Conservation (phyloP, 169 alveolate genomes). For the Babesia sp. region DNA sequence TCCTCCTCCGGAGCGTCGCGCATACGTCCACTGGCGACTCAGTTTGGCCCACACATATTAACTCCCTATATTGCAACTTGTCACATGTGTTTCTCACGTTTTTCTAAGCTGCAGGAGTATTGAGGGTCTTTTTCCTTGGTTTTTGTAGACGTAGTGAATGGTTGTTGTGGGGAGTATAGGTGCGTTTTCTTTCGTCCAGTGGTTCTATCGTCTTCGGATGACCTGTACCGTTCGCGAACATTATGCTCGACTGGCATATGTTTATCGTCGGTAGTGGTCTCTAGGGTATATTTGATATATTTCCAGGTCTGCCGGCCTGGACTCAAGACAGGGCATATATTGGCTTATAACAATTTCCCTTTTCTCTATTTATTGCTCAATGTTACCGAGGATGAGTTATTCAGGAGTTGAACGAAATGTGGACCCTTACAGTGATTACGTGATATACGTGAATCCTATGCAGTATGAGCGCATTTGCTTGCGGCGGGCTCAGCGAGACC, state of each 20-base stretch:
- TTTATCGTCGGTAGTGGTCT: neutral
- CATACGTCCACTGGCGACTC: no score
- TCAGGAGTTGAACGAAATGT: neutral
- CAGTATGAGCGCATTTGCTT: conserved; percentile 55
- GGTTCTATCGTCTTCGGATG: neutral
- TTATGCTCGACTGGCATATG: neutral
- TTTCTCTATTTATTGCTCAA: neutral
- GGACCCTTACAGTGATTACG: conserved; percentile 26
- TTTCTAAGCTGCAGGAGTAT: no score
- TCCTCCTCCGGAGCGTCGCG: no score
- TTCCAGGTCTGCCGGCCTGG: neutral
- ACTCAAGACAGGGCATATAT: neutral
- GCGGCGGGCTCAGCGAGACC: conserved; percentile 49
- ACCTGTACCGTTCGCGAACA: neutral
- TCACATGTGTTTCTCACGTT: neutral
- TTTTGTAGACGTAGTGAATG: neutral
- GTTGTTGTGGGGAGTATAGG: neutral
- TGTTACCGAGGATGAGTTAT: conserved; percentile 19
- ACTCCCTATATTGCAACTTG: no score
- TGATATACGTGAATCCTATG: conserved; percentile 47
- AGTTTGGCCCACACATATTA: no score
- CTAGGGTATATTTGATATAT: neutral
- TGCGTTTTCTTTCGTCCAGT: neutral
- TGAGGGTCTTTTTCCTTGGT: neutral
- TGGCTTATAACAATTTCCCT: no score